Conservation (phyloP, 768 basidiomycete species). For the Mycena maculata region DNA sequence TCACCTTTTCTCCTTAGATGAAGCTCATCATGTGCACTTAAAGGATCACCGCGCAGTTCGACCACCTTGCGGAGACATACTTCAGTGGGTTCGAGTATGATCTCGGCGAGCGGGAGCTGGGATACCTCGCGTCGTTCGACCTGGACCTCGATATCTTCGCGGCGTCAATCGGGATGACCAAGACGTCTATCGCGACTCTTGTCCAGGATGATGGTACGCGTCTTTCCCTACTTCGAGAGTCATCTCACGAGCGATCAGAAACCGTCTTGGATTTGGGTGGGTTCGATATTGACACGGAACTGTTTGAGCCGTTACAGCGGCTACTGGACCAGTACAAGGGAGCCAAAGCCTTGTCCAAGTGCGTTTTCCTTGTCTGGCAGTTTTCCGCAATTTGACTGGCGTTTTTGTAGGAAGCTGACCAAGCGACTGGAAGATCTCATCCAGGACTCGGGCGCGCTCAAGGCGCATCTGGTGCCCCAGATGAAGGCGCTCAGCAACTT, state of each 20-base stretch:
- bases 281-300: constrained; percentile 75
- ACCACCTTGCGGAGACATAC: constrained; percentile 90
- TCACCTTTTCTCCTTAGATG: neutral
- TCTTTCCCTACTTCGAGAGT: neutral
- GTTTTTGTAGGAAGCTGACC: constrained; percentile 78
- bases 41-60: constrained; percentile 93
- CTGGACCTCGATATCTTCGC: constrained; percentile 94
- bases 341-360: constrained; percentile 86
- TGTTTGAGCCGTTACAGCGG: constrained; percentile 86
- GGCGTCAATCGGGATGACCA: constrained; percentile 89
- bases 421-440: constrained; percentile 87
- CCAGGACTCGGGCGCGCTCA: constrained; percentile 77
- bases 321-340: constrained; percentile 85
- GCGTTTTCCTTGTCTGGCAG: constrained; percentile 39
- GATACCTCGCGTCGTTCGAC: constrained; percentile 84
- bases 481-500: constrained; percentile 78
- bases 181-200: constrained; percentile 82
- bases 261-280: constrained; percentile 78
- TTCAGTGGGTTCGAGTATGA: constrained; percentile 88
- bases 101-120: constrained; percentile 89
- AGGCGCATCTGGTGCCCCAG: constrained; percentile 75
- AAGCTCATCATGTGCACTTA: neutral
- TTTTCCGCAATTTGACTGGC: neutral
- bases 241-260: constrained; percentile 58
- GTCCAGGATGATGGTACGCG: constrained; percentile 80